These are phyloP conservation scores for Agrostemma githago DNA, from an alignment of 148 eudicot species.

Conservation along the genomic window DNA sequence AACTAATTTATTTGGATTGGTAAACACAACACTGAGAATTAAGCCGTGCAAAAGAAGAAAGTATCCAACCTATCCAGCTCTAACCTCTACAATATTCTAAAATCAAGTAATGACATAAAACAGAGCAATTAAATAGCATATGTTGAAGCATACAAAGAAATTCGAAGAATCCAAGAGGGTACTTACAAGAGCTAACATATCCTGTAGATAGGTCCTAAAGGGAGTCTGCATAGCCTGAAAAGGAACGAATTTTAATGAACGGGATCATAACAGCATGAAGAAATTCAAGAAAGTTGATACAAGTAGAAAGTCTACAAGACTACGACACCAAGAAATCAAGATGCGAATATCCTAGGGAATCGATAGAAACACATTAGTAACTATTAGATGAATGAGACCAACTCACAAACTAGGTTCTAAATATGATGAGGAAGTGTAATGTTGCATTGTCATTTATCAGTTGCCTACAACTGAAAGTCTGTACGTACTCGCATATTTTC, in stretches of 20 bases:
- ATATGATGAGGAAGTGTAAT: background rate
- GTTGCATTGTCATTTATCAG: background rate
- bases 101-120: background rate
- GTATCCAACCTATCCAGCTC: background rate
- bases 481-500: background rate
- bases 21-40: background rate
- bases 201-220: slow-evolving; percentile 83
- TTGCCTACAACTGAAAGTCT: background rate
- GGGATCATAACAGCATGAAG: background rate
- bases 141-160: background rate
- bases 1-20: background rate
- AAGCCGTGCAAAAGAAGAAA: background rate
- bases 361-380: background rate
- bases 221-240: slow-evolving; percentile 93
- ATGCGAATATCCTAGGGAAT: background rate
- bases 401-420: background rate
- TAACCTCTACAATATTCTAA: background rate
- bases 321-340: background rate
- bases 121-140: background rate
- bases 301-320: background rate
- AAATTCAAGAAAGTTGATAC: background rate
- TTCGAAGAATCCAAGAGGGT: background rate
- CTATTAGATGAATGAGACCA: background rate
- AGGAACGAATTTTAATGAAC: background rate
- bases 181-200: slow-evolving; percentile 84